Percentiles rank a stretch among this genome's conserved stretches.
Conservation (phyloP, 2,329 filamentous ascomycete species). For the Tolypocladium sp. region DNA sequence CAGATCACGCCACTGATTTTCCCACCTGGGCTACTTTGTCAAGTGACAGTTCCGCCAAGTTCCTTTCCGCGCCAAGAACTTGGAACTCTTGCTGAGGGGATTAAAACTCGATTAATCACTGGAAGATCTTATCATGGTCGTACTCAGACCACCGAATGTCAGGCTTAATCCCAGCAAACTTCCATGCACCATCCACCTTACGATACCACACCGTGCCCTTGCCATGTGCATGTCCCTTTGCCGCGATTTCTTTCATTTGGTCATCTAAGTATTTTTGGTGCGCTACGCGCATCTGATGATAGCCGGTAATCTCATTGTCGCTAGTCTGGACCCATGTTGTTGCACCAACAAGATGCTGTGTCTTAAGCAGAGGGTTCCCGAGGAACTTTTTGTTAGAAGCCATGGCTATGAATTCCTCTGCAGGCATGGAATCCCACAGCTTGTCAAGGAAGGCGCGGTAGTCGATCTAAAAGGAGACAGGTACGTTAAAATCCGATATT, state of each 20-base stretch:
- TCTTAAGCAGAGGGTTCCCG: constrained; percentile 42
- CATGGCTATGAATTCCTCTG: constrained; percentile 42
- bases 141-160: constrained; percentile 47
- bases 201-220: constrained; percentile 48
- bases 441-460: too few species aligned
- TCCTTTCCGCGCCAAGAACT: too few species aligned
- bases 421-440: constrained; percentile 50
- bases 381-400: constrained; percentile 41
- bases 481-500: too few species aligned
- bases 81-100: too few species aligned
- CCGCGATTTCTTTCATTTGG: constrained; percentile 30
- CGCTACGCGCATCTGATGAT: constrained; percentile 49
- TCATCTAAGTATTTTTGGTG: constrained; percentile 46
- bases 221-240: constrained; percentile 47
- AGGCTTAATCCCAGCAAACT: constrained; percentile 45
- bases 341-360: constrained; percentile 47
- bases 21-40: too few species aligned
- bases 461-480: too few species aligned
- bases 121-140: constrained; percentile 35
- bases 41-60: too few species aligned
- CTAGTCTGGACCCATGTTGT: constrained; percentile 40
- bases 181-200: constrained; percentile 48
- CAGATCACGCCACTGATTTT: too few species aligned
- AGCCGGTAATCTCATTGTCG: constrained; percentile 38
- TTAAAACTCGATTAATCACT: too few species aligned